Evolutionary conservation across 2,329 filamentous ascomycete species (phyloP), one percentile per base, ranked within the genome.

Genomic region (Fonsecaea pedrosoi): DNA sequence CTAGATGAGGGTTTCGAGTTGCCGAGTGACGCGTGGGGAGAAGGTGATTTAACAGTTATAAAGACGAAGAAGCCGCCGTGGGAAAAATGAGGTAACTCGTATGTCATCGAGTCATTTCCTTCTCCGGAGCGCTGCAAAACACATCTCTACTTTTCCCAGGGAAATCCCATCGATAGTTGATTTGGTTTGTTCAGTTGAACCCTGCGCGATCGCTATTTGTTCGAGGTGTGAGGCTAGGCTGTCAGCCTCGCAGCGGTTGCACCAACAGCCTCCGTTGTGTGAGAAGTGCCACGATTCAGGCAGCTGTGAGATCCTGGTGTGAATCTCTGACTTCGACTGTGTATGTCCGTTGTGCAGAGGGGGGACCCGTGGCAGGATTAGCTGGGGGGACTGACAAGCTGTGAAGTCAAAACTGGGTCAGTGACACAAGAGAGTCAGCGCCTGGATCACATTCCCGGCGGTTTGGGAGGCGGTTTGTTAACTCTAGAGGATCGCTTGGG

Each of bases 21-120:
- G 15, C 30, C 25, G 30, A 18, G 6, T 42, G 59, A 42, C 50
- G 30, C 48, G 59, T 61, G 45, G 48, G 58, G 59, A 61, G 37
- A 34, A 18, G 40, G n/a, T 54, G 45, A n/a, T 48, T 61, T 40
- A 60, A 34, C 57, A 21, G 40, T 45, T 30, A 60, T 54, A 54
- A 54, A 61, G 53, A 21, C 45, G 32, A 25, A 3, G 12, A 18
- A 12, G 59, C 13, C 59, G 34, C 34, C 34, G 48, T 25, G 4
- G 13, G 3, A 30, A 34, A 10, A 34, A 10, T 5, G 35, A 21
- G n/a, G 7, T 5, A 32, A 6, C 4, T 32, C 30, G 30, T 32
- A 32, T 4, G 4, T 32, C 6, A 18, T 37, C 15, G n/a, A 30
- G n/a, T 35, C n/a, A 8, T 32, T 10, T 55, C 54, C 30, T 35